Evolutionary conservation across 2,329 filamentous ascomycete species (phyloP), one percentile per base, ranked within the genome.

Genomic region (Sporothrix humicola): DNA sequence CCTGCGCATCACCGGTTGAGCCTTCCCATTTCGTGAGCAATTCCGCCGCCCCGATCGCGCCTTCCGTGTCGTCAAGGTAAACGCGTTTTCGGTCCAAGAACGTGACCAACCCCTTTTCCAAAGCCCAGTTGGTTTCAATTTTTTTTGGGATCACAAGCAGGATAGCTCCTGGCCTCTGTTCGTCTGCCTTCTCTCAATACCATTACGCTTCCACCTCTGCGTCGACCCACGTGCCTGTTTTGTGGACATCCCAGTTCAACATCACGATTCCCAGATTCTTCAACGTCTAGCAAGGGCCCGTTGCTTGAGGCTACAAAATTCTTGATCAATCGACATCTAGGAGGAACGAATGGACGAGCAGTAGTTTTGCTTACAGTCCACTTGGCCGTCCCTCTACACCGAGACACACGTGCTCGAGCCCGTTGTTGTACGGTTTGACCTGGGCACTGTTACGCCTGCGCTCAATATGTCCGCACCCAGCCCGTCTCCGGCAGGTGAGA

Each of bases 321-420:
- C 31, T 37, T 37, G 4, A 37, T 37, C 31, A 37, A 37, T 37
- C 31, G 31, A 37, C 4, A 37, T 37, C 31, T 7, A 37, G 31
- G 31, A 6, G 7, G 31, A 37, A 37, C 31, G 20, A 23, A 71
- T 71, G 66, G 69, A 59, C 20, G 37, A 59, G 69, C 69, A 71
- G 69, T 59, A 71, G 69, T 71, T 71, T 52, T 71, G 13, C 69
- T 71, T 66, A 20, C 61, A 66, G 61, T 66, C 61, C n/a, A 44
- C 23, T 20, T 66, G 61, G 61, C 42, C 42, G n/a, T 66, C 42
- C 26, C 61, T 46, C 42, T 26, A 20, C 17, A 10, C 61, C 13
- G 61, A 48, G 42, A 10, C 61, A 6, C 15, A 12, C 10, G 2
- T 48, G 31, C 31, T 37, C 31, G 31, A 37, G 31, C 31, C 31